These are phyloP conservation scores for Fusarium clavum DNA, from an alignment of 2,329 filamentous ascomycete species.

Conservation along the genomic window DNA sequence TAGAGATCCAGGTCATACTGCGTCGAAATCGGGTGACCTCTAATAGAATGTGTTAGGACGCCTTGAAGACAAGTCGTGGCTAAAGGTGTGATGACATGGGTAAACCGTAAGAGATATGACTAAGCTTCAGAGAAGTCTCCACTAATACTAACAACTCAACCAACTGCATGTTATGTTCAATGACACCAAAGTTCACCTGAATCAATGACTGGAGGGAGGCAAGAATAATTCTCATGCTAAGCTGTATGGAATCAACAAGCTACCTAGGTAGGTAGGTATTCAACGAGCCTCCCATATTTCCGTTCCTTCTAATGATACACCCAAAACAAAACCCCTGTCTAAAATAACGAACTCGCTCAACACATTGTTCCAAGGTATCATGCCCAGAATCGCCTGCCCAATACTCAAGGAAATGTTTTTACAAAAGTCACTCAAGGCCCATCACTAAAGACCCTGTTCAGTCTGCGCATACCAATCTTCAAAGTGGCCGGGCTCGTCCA, in stretches of 20 bases:
- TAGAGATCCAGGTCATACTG: conserved; percentile 78
- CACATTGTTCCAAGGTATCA: conserved; percentile 7
- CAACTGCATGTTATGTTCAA: conserved; percentile 3
- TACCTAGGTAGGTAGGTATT: not conserved
- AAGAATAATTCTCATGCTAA: not conserved
- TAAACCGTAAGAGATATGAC: conserved; percentile 26
- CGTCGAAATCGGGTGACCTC: conserved; percentile 9
- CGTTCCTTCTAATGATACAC: conserved; percentile 5
- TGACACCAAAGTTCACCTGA: not conserved
- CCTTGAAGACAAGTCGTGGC: conserved; percentile 41
- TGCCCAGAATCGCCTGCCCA: conserved; percentile 13
- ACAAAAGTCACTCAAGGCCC: not conserved
- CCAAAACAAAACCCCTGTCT: conserved; percentile 24
- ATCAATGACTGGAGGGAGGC: not conserved
- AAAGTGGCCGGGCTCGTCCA: conserved; percentile 49
- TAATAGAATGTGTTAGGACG: conserved; percentile 10
- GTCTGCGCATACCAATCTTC: conserved; percentile 50
- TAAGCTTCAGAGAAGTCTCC: conserved; percentile 28
- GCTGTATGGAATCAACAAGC: not conserved
- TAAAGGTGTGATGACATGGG: conserved; percentile 21
- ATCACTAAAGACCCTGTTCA: conserved; percentile 39
- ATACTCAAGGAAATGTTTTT: conserved; percentile 20
- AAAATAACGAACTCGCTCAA: conserved; percentile 25
- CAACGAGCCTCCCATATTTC: not conserved
- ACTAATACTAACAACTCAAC: not conserved